Evolutionary conservation across 352 stramenopile genomes (phyloP), one percentile per base, ranked within the genome.

Genomic region (Hyphochytrium catenoides): DNA sequence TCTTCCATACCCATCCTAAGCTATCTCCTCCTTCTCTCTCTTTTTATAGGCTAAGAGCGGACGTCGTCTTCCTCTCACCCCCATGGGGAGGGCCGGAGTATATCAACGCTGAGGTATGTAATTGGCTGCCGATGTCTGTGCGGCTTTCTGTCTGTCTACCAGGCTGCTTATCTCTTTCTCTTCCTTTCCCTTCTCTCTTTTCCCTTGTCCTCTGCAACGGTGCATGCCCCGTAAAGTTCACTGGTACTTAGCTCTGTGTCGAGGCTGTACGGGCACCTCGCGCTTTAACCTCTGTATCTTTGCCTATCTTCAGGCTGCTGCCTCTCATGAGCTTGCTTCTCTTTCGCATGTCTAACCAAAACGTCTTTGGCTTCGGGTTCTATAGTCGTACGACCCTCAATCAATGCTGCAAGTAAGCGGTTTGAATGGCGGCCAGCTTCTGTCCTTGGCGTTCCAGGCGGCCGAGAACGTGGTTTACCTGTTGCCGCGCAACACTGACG

Each of bases 21-120:
- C n/a, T n/a, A n/a, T n/a, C n/a, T n/a, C n/a, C n/a, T n/a, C n/a
- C n/a, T n/a, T n/a, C n/a, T n/a, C n/a, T n/a, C n/a, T n/a, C n/a
- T n/a, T n/a, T n/a, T n/a, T n/a, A n/a, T n/a, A n/a, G n/a, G n/a
- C 39, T 92, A 2, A 52, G 61, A 6, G 71, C 65, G 5, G 74
- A 93, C 48, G 70, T 59, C 0, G 62, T 91, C 31, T 93, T 93
- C 43, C 59, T 93, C 17, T 90, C 73, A 4, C 77, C 77, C 11
- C 77, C 77, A 0, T 93, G 77, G 77, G 77, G 77, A 43, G 57
- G 57, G n/a, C 57, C 57, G 6, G 35, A 24, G 2, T 69, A 83
- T 20, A 73, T 83, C 43, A 73, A 59, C 24, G 15, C 24, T 12
- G 39, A 48, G 5, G n/a, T 12, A n/a, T 30, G 26, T 30, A n/a